Base-by-base conservation (phyloP, 2,329 filamentous ascomycete species). In the Thelonectria olida region DNA sequence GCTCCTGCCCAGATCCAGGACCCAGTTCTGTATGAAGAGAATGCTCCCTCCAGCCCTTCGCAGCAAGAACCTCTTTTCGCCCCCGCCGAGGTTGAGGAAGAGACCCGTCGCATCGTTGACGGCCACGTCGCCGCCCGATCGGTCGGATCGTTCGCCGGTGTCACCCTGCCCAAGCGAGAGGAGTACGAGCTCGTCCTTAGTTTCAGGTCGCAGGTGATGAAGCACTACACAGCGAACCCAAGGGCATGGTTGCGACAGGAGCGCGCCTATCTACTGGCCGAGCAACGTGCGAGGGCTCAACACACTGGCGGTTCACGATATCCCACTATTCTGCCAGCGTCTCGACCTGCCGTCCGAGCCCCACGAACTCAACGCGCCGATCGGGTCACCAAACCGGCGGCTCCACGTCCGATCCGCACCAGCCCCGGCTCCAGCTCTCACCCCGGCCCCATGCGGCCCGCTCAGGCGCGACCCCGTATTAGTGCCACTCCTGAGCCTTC, bases 1-100 rank as follows among this genome's bases (percentile, higher is more conserved):
- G 68, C 76, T 17, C 65, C 72, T 20, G 59, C 62, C 39, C 72
- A 75, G 41, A 73, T 81, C 55, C 79, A 81, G 64, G 87, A 89
- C 62, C 86, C 86, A 2, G 86, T 89, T 31, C 76, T 89, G 28
- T 89, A 86, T 65, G 79, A 80, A 36, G 84, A 86, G 12, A 60
- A 72, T 10, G 67, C 38, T 48, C 76, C 72, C 3, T 67, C 76
- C 10, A 80, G 80, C 44, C 76, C 81, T 6, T 72, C 80, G 3
- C 80, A 84, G 58, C 78, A 34, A 15, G 31, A 78, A 10, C 83
- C 85, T 5, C 76, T 88, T 19, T 89, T 88, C 66, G 75, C 72
- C 3, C 75, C 72, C 12, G 72, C 76, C 31, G 79, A 84, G 39
- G 67, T 76, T 17, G 75, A 80, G n/a, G n/a, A n/a, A 9, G 75